A percentile compares a stretch with the other conserved stretches of the same genome.
phyloP scores from a whole-genome alignment of 257 asterid species.

The Solanum piurae region DNA sequence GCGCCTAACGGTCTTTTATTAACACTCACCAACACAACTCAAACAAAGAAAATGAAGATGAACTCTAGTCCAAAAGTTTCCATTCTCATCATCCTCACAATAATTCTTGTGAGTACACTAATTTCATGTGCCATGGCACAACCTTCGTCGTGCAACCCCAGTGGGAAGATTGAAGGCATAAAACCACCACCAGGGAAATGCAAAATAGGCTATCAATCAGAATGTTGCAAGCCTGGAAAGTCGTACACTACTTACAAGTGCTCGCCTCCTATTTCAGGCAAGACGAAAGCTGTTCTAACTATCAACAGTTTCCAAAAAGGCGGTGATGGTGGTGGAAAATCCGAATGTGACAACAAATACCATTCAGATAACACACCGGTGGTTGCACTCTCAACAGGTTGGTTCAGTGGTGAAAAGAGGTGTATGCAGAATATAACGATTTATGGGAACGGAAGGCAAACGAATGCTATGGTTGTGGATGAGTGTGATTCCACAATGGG shows the following conservation, averaged over 20 bases:
- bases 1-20: not conserved
- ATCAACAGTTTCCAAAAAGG: conserved; percentile 35
- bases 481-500: conserved; percentile 22
- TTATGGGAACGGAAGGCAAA: conserved; percentile 21
- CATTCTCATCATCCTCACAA: not conserved
- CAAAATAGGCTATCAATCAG: conserved; percentile 28
- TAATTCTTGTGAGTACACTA: not conserved
- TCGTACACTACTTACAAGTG: conserved; percentile 22
- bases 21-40: not conserved
- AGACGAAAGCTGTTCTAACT: conserved; percentile 28
- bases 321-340: conserved; percentile 31
- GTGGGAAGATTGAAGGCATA: conserved; percentile 28
- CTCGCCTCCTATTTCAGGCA: conserved; percentile 13
- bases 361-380: conserved; percentile 23
- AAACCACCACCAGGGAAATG: conserved; percentile 36
- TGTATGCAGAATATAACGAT: conserved; percentile 24
- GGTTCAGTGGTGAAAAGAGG: conserved; percentile 24
- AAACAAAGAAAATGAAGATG: not conserved
- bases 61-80: not conserved
- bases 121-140: not conserved
- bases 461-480: conserved; percentile 33
- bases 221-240: conserved; percentile 28
- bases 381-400: conserved; percentile 39
- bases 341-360: conserved; percentile 33
- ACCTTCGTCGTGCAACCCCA: conserved; percentile 11